These are phyloP conservation scores for Solanum paucissectum DNA, from an alignment of 257 asterid species.

Conservation along the genomic window DNA sequence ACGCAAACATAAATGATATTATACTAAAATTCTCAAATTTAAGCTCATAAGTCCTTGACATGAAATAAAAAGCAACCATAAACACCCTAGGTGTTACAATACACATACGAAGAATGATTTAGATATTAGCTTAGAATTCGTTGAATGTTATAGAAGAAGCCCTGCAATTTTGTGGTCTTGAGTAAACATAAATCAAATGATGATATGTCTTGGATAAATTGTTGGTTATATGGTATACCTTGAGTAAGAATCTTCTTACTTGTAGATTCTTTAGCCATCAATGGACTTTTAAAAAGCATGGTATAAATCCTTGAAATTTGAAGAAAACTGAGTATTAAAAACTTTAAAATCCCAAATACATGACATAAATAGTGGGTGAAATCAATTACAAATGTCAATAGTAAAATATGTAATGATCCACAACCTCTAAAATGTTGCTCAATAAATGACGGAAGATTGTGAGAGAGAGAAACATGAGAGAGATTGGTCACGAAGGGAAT, in stretches of 20 bases:
- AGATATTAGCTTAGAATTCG: too few relatives aligned
- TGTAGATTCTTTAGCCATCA: neutral
- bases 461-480: neutral
- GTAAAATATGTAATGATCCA: neutral
- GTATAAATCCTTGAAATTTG: neutral
- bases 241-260: neutral
- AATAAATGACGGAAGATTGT: neutral
- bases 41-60: too few relatives aligned
- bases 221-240: neutral
- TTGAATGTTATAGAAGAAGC: neutral
- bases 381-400: neutral
- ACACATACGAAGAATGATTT: neutral
- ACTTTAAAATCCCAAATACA: neutral
- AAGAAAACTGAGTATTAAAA: too few relatives aligned
- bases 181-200: neutral
- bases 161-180: neutral
- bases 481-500: neutral
- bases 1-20: too few relatives aligned
- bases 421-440: too few relatives aligned
- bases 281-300: neutral
- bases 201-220: neutral
- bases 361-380: neutral
- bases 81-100: too few relatives aligned
- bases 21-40: too few relatives aligned
- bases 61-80: too few relatives aligned